Base-by-base conservation (phyloP, 2,329 filamentous ascomycete species). In the Chaetothyriales sp. region DNA sequence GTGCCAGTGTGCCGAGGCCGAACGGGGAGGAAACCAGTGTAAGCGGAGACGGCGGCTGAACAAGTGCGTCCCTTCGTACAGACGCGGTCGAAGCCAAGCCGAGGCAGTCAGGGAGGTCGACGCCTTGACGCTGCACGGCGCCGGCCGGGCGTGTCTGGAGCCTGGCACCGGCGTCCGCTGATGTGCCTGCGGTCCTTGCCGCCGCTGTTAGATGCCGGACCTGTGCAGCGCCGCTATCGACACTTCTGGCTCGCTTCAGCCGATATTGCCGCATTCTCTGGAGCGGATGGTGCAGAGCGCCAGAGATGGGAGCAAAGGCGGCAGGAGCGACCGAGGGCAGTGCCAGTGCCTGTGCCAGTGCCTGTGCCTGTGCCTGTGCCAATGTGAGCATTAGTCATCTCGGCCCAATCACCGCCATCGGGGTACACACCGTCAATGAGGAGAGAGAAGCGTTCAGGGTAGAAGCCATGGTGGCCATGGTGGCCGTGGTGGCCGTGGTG, bases 261-360 rank as follows among this genome's bases (percentile, higher is more conserved):
- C 57, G 54, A 51, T 56, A 48, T n/a, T 53, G 56, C 43, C 59
- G 56, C 7, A 60, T 29, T 22, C 54, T 54, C 46, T 56, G 52
- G 37, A 60, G 49, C 10, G 57, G 56, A 47, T 57, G 58, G 25
- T 51, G 47, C 29, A 57, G 43, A 18, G 56, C 50, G 10, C 55
- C 58, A n/a, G 54, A 54, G 1, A 61, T 37, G 5, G 58, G 55
- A 43, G 56, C 54, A 37, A 51, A 54, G 49, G 57, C 50, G 51
- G 59, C 59, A 22, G 56, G 57, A 5, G 49, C 58, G 37, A 60
- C 22, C n/a, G 51, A 51, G 37, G 57, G 55, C 48, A 59, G 56
- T 46, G 54, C 55, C 52, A 55, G 52, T 28, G 49, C 22, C 8
- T n/a, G n/a, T n/a, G n/a, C n/a, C n/a, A n/a, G n/a, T n/a, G n/a